These are phyloP conservation scores for Lophiotrema nucula DNA, from an alignment of 495 filamentous ascomycete species.

Conservation along the genomic window DNA sequence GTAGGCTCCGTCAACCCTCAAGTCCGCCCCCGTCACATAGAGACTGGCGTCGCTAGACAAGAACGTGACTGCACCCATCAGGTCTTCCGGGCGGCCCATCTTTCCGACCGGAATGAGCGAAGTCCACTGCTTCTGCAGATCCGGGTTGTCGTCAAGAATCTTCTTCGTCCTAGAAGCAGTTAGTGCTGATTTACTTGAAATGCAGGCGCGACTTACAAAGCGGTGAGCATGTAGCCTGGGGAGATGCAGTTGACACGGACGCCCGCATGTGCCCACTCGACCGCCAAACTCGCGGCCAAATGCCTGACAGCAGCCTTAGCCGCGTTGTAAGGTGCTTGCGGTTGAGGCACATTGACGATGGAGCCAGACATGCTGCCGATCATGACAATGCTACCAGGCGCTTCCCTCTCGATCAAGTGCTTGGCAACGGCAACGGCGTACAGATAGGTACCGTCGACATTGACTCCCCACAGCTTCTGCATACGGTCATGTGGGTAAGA, in stretches of 20 bases:
- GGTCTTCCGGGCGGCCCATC: conserved; percentile 88
- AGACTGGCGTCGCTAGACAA: conserved; percentile 78
- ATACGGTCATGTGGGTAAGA: conserved; percentile 84
- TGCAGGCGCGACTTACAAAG: conserved; percentile 65
- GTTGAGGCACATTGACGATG: conserved; percentile 93
- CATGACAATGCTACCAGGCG: conserved; percentile 83
- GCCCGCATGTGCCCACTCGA: conserved; percentile 81
- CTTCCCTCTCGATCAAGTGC: conserved; percentile 80
- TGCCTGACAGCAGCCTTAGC: conserved; percentile 88
- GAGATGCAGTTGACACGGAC: conserved; percentile 91
- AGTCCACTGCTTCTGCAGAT: conserved; percentile 82
- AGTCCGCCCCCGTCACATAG: conserved; percentile 88
- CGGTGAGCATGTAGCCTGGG: conserved; percentile 92
- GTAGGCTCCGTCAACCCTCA: conserved; percentile 90
- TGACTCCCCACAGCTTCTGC: conserved; percentile 89
- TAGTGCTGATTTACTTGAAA: too few species aligned
- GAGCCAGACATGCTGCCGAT: conserved; percentile 92
- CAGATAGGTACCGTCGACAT: conserved; percentile 90
- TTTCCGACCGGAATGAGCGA: conserved; percentile 85
- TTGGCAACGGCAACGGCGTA: conserved; percentile 82
- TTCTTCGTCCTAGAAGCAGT: conserved; percentile 70
- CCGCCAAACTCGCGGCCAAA: conserved; percentile 73
- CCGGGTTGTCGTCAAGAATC: conserved; percentile 89
- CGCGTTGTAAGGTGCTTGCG: conserved; percentile 88
- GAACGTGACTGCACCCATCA: conserved; percentile 92